Percentiles rank a stretch among this genome's conserved stretches.
Conservation (phyloP, 768 basidiomycete species). For the Auricularia auricula-judae region DNA sequence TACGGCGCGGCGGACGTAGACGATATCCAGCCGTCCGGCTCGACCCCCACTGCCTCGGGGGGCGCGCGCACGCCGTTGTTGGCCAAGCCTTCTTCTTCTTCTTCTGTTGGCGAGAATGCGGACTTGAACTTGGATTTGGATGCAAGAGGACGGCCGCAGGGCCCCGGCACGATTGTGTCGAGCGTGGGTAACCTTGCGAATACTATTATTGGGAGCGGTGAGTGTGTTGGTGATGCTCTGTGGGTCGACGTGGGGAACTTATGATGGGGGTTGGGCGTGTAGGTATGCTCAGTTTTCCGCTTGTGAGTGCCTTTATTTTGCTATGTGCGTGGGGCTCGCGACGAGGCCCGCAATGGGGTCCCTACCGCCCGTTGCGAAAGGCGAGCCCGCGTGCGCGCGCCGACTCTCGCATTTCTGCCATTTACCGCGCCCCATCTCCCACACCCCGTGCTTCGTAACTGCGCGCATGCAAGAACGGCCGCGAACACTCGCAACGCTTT, state of each 20-base stretch:
- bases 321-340: too few species aligned
- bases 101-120: constrained; percentile 29
- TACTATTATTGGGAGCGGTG: constrained; percentile 87
- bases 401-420: too few species aligned
- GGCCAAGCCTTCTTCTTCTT: constrained; percentile 17
- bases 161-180: constrained; percentile 57
- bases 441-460: too few species aligned
- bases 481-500: too few species aligned
- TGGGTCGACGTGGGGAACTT: neutral
- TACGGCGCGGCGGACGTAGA: too few species aligned
- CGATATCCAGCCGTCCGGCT: too few species aligned
- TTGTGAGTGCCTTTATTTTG: constrained; percentile 34
- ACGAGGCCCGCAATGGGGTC: too few species aligned
- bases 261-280: constrained; percentile 1
- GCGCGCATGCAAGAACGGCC: too few species aligned
- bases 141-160: constrained; percentile 25
- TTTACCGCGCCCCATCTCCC: too few species aligned
- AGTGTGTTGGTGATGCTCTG: constrained; percentile 13
- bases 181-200: constrained; percentile 75
- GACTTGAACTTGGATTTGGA: constrained; percentile 17
- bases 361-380: too few species aligned
- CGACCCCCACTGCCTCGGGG: too few species aligned
- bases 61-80: constrained; percentile 1
- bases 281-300: constrained; percentile 85
- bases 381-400: too few species aligned